Conservation (phyloP, 345 rosid genomes). For the Populus deltoides region DNA sequence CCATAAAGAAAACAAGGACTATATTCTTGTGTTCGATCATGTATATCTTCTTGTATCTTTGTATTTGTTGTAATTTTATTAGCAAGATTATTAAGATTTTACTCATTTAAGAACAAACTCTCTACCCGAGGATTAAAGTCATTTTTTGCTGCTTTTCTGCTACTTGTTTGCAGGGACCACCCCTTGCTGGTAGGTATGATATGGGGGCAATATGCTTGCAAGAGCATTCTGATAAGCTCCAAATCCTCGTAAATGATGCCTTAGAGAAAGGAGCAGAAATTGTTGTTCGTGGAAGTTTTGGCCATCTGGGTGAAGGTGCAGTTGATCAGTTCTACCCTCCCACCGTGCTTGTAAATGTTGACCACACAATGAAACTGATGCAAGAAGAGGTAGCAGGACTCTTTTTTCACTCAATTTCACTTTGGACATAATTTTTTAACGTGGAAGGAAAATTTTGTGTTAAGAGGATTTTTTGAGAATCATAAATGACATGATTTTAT, state of each 20-base stretch:
- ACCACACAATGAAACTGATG: slow-evolving; percentile 91
- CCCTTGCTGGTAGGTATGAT: slow-evolving; percentile 81
- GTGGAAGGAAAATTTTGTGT: neutral
- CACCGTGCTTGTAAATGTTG: slow-evolving; percentile 71
- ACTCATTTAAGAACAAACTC: neutral
- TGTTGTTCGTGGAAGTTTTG: slow-evolving; percentile 88
- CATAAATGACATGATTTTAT: neutral
- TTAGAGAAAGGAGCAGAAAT: slow-evolving; percentile 88
- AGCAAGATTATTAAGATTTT: neutral
- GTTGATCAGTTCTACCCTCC: slow-evolving; percentile 97
- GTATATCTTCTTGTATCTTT: neutral
- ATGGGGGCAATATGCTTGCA: slow-evolving; percentile 98
- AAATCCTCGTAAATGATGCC: slow-evolving; percentile 81
- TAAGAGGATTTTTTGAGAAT: neutral
- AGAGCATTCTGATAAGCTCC: slow-evolving; percentile 90
- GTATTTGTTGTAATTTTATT: neutral
- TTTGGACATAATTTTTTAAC: neutral
- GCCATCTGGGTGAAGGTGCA: slow-evolving; percentile 84
- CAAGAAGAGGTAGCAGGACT: slow-evolving; percentile 77
- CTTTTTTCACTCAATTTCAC: neutral
- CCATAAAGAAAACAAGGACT: neutral
- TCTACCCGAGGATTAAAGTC: neutral
- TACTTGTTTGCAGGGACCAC: slow-evolving; percentile 70
- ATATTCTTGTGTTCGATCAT: neutral
- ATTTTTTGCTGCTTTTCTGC: neutral